Percentiles rank a stretch among this genome's conserved stretches.
Evolutionary conservation across 805 yeast genomes (phyloP).

Genomic region (Metschnikowia lachancei): DNA sequence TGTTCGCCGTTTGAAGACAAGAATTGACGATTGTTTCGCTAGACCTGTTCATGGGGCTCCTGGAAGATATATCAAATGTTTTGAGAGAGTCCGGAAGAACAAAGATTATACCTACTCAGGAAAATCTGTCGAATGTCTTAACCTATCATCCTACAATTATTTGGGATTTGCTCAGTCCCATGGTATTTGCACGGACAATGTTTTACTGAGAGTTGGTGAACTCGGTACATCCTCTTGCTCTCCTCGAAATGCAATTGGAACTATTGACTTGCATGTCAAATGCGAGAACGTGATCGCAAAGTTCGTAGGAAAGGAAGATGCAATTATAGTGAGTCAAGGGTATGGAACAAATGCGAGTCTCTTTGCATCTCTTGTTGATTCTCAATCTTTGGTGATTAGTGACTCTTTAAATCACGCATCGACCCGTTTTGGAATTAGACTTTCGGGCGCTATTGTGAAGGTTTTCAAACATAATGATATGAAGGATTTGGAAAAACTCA

Average conservation of each 20-base stretch:
- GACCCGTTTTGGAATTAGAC: slow-evolving; percentile 89
- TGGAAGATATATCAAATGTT: slow-evolving; percentile 82
- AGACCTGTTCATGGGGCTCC: slow-evolving; percentile 98
- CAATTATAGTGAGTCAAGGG: slow-evolving; percentile 88
- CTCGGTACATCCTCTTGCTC: slow-evolving; percentile 81
- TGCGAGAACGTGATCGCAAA: slow-evolving; percentile 79
- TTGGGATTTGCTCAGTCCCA: slow-evolving; percentile 95
- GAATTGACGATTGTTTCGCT: slow-evolving; percentile 92
- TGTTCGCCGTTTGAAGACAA: slow-evolving; percentile 83
- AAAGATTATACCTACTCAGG: slow-evolving; percentile 72
- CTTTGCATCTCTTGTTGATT: slow-evolving; percentile 78
- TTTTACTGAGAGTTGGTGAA: slow-evolving; percentile 58
- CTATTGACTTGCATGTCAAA: slow-evolving; percentile 66
- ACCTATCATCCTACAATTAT: slow-evolving; percentile 88
- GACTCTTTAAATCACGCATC: slow-evolving; percentile 96
- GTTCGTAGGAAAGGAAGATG: slow-evolving; percentile 87
- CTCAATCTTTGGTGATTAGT: slow-evolving; percentile 85
- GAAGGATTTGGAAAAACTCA: slow-evolving; percentile 67
- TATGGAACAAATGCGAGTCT: slow-evolving; percentile 92
- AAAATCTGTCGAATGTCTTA: slow-evolving; percentile 70
- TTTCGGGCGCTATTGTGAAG: slow-evolving; percentile 89
- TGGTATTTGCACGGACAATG: slow-evolving; percentile 83
- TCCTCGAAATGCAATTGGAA: slow-evolving; percentile 71
- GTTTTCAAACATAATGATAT: slow-evolving; percentile 91
- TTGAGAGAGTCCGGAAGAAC: slow-evolving; percentile 72